Base-by-base conservation (phyloP, 2,329 filamentous ascomycete genomes). In the Aureobasidium sp. region DNA sequence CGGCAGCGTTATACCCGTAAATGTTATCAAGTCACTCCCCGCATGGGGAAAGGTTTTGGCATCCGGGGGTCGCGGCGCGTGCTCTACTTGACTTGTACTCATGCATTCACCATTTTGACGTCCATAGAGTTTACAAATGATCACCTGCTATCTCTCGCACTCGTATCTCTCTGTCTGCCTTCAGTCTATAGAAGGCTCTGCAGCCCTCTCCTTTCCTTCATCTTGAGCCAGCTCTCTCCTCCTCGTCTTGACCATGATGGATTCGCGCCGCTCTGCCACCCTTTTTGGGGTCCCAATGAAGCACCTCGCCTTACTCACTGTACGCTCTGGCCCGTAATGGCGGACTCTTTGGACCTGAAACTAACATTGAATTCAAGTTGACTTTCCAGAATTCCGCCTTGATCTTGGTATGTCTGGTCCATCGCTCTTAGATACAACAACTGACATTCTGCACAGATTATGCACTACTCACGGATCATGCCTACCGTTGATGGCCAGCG, bases 401-500 rank as follows among this genome's bases (percentile, higher is more conserved):
- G 64, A 91, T 91, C 64, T 77, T 93, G 67, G 85, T 88, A 78
- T 47, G 54, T 67, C 76, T 73, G 36, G n/a, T 21, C 10, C 21
- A n/a, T 25, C 14, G 13, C 48, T 29, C 8, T 39, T 48, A 16
- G 11, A 13, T n/a, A 11, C 37, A 14, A 21, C n/a, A 6, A 32
- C 21, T 53, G 14, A 51, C 41, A n/a, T 36, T 30, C 42, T 9
- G 61, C 37, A 29, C 34, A 93, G 90, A 82, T 97, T 61, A 89
- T 96, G 82, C 93, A 97, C 77, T 96, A 97, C 75, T 96, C 92
- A 36, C 85, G 92, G 66, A 86, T 95, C 64, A 96, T 97, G 92
- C 89, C 91, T n/a, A 82, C 86, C 10, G 80, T 83, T 11, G 86
- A 87, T 72, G 90, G 91, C 67, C 90, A 92, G 71, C 87, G 92